Conservation (phyloP, 371 early-diverging fungal species). For the Gilbertella persicaria region DNA sequence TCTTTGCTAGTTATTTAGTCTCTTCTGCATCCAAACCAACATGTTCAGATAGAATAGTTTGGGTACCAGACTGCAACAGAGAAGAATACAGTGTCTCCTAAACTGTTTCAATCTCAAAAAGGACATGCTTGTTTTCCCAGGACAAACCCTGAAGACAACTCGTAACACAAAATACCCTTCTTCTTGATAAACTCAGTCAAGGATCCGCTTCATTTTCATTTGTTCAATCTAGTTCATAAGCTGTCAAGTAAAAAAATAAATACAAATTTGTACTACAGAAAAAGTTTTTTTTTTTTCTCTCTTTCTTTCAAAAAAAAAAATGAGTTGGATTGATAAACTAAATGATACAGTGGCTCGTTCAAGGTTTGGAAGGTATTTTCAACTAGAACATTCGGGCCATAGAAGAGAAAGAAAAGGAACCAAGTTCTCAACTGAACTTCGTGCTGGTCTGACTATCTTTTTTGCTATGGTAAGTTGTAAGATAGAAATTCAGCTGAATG, state of each 20-base stretch:
- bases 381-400: constrained; percentile 64
- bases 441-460: constrained; percentile 62
- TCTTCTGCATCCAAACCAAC: constrained; percentile 15
- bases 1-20: constrained; percentile 14
- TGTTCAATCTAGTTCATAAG: too few species aligned
- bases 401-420: constrained; percentile 56
- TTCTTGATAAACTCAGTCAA: too few species aligned
- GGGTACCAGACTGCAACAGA: constrained; percentile 18
- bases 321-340: constrained; percentile 39
- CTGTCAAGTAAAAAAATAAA: too few species aligned
- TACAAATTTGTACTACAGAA: too few species aligned
- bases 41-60: constrained; percentile 17
- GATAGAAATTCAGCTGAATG: background rate
- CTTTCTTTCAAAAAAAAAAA: background rate
- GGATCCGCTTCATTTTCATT: too few species aligned
- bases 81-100: constrained; percentile 22
- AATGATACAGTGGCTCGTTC: constrained; percentile 61
- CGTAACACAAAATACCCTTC: too few species aligned
- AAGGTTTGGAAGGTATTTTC: constrained; percentile 60
- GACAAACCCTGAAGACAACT: too few species aligned
- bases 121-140: too few species aligned
- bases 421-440: constrained; percentile 65
- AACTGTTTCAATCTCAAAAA: too few species aligned
- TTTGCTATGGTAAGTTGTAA: constrained; percentile 34
- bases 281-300: too few species aligned